Evolutionary conservation across 2,329 filamentous ascomycete species (phyloP).

Genomic region (Colletotrichum sp.): DNA sequence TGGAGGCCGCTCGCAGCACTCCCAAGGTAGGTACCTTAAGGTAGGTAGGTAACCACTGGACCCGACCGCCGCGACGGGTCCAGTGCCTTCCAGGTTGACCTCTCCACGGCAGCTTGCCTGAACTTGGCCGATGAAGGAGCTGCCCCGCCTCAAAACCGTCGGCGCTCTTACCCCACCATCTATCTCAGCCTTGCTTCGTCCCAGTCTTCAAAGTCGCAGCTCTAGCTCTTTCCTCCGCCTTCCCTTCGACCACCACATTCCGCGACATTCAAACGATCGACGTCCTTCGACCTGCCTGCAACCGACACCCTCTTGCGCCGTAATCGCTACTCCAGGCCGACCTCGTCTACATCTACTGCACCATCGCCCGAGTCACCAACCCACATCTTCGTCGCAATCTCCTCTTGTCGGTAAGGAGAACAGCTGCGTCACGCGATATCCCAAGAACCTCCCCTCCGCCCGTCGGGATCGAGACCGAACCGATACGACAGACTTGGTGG

Average conservation of each 20-base stretch:
- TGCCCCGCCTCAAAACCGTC: conserved; percentile 8
- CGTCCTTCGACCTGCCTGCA: background rate
- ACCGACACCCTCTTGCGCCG: background rate
- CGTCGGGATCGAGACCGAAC: background rate
- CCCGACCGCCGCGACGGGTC: no score
- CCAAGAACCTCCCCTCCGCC: background rate
- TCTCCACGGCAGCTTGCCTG: background rate
- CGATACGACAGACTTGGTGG: background rate
- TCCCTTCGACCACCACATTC: background rate
- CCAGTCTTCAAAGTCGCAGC: background rate
- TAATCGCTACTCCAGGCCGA: background rate
- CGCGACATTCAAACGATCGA: background rate
- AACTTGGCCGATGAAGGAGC: background rate
- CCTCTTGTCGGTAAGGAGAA: background rate
- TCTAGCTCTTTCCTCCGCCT: background rate
- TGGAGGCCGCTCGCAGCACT: background rate
- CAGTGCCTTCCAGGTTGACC: background rate
- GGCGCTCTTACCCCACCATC: conserved; percentile 17
- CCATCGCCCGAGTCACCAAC: background rate
- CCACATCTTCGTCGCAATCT: background rate
- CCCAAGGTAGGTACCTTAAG: background rate
- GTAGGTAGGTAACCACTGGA: no score
- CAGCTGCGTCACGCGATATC: conserved; percentile 10
- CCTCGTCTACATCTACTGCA: background rate
- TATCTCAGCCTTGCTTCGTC: conserved; percentile 15